Base-by-base conservation (phyloP, 2,329 filamentous ascomycete species). In the Lachnellula hyalina region DNA sequence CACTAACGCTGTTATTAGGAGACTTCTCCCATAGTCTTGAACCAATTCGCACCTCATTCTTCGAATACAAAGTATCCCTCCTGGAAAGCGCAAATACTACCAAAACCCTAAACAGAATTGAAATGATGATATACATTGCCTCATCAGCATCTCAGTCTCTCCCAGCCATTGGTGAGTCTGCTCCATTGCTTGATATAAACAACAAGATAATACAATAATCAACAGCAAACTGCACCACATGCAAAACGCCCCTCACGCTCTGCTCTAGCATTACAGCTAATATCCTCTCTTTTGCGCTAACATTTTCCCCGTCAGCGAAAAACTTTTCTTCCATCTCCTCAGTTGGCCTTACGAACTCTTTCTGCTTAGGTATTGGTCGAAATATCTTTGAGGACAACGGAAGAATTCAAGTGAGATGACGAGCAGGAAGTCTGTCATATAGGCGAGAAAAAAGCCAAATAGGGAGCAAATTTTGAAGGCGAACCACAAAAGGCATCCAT, bases 141-240 rank as follows among this genome's bases (percentile, higher is more conserved):
- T n/a, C 19, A 42, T 54, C 38, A 46, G 17, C 25, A 23, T 40
- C 19, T 34, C 48, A 47, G 2, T 8, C 7, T 6, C 23, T 19
- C 17, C 19, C n/a, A 21, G 34, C 3, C 14, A n/a, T 8, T 9
- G 32, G 25, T 36, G 35, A 38, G 21, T 19, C 36, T 58, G 21
- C 46, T 61, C 61, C 63, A 54, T 65, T 65, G 40, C 53, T 61
- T 57, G 61, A 63, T 60, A 64, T 63, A 47, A 63, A 63, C 41
- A 64, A 42, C 38, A 62, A 49, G 58, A 61, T 61, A 15, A 61
- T 41, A 34, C 53, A 58, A 51, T 60, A 62, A 44, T 52, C 56
- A 11, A 61, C 49, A 2, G 42, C 50, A 52, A 66, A 63, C 38
- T 65, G 64, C 25, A 58, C 23, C 25, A 47, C 51, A 53, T 65